A percentile compares a stretch with the other conserved stretches of the same genome.
Evolutionary conservation across 2,329 filamentous ascomycete genomes (phyloP).

Genomic region (Trichoderma aggressivum): DNA sequence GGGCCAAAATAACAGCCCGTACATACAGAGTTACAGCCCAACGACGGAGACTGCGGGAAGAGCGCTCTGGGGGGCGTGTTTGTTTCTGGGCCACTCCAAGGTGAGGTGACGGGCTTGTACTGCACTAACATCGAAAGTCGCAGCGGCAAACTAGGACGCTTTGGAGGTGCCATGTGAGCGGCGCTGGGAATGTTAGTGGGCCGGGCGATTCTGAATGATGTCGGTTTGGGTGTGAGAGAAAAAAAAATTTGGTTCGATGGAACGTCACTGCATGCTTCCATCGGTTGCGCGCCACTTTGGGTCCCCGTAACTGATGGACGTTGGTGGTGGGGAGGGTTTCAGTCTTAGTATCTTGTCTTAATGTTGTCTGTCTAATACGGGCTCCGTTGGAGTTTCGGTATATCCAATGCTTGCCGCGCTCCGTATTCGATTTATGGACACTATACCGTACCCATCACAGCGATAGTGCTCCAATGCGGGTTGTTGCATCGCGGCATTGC

Average conservation of each 20-base stretch:
- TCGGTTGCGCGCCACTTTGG: background rate
- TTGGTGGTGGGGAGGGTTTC: background rate
- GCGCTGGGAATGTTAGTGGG: constrained; percentile 10
- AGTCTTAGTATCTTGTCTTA: too few species aligned
- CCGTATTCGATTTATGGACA: background rate
- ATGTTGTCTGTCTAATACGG: too few species aligned
- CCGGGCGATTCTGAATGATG: background rate
- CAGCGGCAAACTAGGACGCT: constrained; percentile 7
- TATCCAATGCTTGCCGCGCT: background rate
- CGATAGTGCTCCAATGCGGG: background rate
- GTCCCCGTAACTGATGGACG: background rate
- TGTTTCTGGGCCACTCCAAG: background rate
- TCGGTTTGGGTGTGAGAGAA: background rate
- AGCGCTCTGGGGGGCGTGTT: background rate
- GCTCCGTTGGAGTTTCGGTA: background rate
- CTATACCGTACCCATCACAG: background rate
- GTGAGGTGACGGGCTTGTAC: constrained; percentile 13
- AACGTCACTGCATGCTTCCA: constrained; percentile 26
- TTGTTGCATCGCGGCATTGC: background rate
- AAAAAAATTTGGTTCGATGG: constrained; percentile 21
- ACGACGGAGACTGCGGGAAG: background rate
- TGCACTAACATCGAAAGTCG: constrained; percentile 12
- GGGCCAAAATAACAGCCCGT: background rate
- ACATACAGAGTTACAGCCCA: background rate
- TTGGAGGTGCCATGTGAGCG: constrained; percentile 11